Conservation (phyloP, 331 rosid genomes). For the Rhamnella rubrinervis region DNA sequence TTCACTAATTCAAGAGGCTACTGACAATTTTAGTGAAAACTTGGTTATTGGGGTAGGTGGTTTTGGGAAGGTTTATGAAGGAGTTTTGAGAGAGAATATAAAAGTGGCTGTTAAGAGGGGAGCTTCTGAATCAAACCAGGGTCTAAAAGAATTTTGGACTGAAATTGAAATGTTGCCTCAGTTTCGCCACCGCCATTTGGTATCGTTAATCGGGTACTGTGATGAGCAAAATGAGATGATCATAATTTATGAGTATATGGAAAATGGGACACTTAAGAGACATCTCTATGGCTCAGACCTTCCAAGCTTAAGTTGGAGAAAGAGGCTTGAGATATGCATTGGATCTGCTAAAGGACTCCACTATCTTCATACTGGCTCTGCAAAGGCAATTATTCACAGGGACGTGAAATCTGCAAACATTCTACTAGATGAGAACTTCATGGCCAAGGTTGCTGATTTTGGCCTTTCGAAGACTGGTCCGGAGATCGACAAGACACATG, state of each 20-base stretch:
- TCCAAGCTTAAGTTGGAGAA: constrained; percentile 54
- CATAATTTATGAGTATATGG: constrained; percentile 63
- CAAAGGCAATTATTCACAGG: constrained; percentile 63
- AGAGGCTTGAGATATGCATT: constrained; percentile 62
- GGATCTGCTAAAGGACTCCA: constrained; percentile 80
- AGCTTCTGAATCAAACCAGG: constrained; percentile 45
- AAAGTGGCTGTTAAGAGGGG: constrained; percentile 76
- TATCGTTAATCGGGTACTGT: constrained; percentile 68
- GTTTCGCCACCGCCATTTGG: constrained; percentile 74
- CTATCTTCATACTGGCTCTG: constrained; percentile 73
- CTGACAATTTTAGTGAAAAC: constrained; percentile 58
- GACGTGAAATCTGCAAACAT: constrained; percentile 75
- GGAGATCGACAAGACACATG: constrained; percentile 55
- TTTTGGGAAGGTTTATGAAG: constrained; percentile 70
- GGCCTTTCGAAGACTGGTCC: constrained; percentile 74
- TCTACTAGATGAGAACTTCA: constrained; percentile 55
- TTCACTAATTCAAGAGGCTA: constrained; percentile 46
- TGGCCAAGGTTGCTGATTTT: constrained; percentile 72
- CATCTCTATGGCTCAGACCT: constrained; percentile 50
- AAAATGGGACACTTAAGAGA: constrained; percentile 59
- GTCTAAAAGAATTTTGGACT: constrained; percentile 57
- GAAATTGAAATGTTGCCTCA: constrained; percentile 76
- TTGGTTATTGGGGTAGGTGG: constrained; percentile 65
- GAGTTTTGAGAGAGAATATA: constrained; percentile 50
- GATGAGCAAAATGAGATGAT: constrained; percentile 63